Evolutionary conservation across 805 yeast genomes (phyloP), one percentile per base, ranked within the genome.

Genomic region (Barnettozyma populi): DNA sequence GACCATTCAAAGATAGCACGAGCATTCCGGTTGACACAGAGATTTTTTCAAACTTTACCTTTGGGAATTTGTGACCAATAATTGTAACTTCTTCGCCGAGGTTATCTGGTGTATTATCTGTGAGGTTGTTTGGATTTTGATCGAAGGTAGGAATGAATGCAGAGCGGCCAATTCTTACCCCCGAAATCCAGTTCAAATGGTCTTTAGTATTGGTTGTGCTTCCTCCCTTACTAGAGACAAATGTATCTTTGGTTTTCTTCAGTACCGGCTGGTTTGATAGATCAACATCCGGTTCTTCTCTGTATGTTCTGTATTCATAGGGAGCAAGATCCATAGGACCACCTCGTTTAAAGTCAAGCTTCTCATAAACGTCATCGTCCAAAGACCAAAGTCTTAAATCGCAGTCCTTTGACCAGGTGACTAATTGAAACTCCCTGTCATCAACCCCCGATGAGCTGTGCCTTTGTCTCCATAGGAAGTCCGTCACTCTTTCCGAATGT

Each of bases 381-480:
- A 80, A 65, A 0, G 89, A 85, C 97, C 97, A 92, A 42, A 90
- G 66, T 51, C 90, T 73, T 49, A 94, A 69, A 60, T 88, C 95
- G 55, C 82, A 79, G 61, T 94, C 98, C 44, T 86, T 82, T 1
- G 95, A 84, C 97, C 98, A 92, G 0, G 98, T 88, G 1, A 94
- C 92, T 43, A 94, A 65, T 63, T 94, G 98, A 60, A 79, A 94
- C 50, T 90, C 96, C 46, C 92, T 72, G 67, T 87, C 89, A 55
- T 82, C 83, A 13, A 76, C 57, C 0, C 59, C 63, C 2, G 71
- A 62, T 39, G 70, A 70, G 4, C 70, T 63, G 48, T 80, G 77
- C 34, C 89, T 72, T 7, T 79, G 70, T 53, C 98, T 72, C 96
- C 97, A 92, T 1, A 90, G 69, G 59, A 92, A 90, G 60, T 94